Conservation (phyloP, 1,284 basidiomycete genomes). For the Volvariella surrecta region DNA sequence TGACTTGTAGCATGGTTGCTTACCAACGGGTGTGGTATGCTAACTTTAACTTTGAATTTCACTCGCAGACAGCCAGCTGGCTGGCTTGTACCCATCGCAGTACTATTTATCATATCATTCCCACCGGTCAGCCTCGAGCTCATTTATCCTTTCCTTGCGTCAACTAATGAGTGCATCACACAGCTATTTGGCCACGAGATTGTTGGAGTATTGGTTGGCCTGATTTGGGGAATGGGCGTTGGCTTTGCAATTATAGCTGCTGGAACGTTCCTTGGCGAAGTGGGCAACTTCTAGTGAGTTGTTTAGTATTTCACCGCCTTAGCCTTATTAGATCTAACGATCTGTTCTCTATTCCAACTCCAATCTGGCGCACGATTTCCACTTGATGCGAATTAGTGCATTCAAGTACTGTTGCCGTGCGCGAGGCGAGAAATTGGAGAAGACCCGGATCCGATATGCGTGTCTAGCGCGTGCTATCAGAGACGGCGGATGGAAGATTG, state of each 20-base stretch:
- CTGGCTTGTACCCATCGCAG: conserved; percentile 78
- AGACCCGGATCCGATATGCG: conserved; percentile 64
- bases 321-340: background rate
- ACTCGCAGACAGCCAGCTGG: conserved; percentile 37
- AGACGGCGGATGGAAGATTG: conserved; percentile 74
- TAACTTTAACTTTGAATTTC: background rate
- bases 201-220: conserved; percentile 64
- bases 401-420: conserved; percentile 58
- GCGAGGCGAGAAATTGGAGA: conserved; percentile 65
- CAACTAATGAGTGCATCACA: conserved; percentile 2
- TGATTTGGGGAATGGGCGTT: conserved; percentile 67
- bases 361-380: conserved; percentile 7
- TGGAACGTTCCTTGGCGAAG: conserved; percentile 60
- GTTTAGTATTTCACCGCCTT: background rate
- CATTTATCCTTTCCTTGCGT: background rate
- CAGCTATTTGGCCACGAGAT: conserved; percentile 75
- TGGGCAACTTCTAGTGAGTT: conserved; percentile 64
- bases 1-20: no score
- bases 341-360: background rate
- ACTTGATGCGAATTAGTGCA: conserved; percentile 30
- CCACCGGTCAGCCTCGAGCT: conserved; percentile 51
- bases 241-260: conserved; percentile 62
- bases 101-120: conserved; percentile 73
- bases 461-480: conserved; percentile 72
- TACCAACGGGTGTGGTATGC: no score